phyloP scores from a whole-genome alignment of 1,139 yeast genomes.

The Geotrichum siamense region DNA sequence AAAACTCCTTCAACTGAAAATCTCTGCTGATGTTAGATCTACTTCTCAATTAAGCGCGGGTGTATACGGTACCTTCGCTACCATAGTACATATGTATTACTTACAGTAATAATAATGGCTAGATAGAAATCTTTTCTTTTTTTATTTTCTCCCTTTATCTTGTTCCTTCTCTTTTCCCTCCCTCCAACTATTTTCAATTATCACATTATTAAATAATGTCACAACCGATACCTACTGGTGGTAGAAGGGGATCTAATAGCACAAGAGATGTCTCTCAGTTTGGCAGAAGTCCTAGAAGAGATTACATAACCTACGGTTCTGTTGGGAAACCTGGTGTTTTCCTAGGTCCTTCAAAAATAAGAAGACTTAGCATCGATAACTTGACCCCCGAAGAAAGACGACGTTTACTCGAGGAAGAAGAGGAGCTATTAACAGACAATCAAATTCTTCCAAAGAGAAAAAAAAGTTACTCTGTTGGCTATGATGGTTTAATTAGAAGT shows the following conservation, averaged over 20 bases:
- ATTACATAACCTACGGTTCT: slow-evolving; percentile 19
- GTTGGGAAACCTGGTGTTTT: slow-evolving; percentile 19
- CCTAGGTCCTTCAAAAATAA: slow-evolving; percentile 8
- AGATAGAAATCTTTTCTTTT: too few relatives aligned
- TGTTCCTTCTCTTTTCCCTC: too few relatives aligned
- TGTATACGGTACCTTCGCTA: too few relatives aligned
- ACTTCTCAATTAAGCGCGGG: too few relatives aligned
- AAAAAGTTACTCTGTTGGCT: slow-evolving; percentile 1
- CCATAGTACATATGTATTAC: too few relatives aligned
- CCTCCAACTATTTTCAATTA: too few relatives aligned
- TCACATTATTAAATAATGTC: too few relatives aligned
- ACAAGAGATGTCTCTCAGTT: slow-evolving; percentile 9
- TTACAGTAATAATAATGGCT: too few relatives aligned
- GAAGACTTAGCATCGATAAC: slow-evolving; percentile 8
- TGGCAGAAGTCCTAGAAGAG: slow-evolving; percentile 17
- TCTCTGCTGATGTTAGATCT: too few relatives aligned
- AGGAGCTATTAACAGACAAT: slow-evolving; percentile 17
- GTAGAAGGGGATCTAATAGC: not conserved
- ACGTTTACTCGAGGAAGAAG: slow-evolving; percentile 16
- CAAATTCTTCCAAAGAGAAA: slow-evolving; percentile 7
- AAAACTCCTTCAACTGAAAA: too few relatives aligned
- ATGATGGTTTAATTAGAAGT: not conserved
- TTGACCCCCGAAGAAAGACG: slow-evolving; percentile 14
- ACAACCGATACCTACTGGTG: slow-evolving; percentile 4
- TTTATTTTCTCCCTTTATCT: too few relatives aligned